Conservation (phyloP, 164 flowering plant genomes). For the Nelumbo lutea region DNA sequence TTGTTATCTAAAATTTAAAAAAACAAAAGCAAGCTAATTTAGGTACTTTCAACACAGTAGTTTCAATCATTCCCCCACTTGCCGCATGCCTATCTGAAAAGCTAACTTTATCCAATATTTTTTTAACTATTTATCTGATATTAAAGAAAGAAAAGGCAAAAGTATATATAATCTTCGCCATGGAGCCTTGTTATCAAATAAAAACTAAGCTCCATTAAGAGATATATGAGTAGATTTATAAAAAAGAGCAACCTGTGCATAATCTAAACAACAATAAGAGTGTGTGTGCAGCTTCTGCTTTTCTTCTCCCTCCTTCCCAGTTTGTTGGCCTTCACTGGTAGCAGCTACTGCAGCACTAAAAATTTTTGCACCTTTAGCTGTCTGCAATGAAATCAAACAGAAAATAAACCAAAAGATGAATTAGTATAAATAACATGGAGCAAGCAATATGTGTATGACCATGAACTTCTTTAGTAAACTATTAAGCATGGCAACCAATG, state of each 20-base stretch:
- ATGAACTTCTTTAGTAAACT: too few species aligned
- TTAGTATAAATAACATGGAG: background rate
- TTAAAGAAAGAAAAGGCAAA: background rate
- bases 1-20: too few species aligned
- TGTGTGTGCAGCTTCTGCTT: constrained; percentile 93
- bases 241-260: constrained; percentile 66
- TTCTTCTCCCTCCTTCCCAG: constrained; percentile 70
- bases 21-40: too few species aligned
- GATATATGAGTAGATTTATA: constrained; percentile 4
- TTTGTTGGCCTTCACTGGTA: constrained; percentile 54
- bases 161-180: background rate
- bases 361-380: constrained; percentile 83
- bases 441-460: background rate
- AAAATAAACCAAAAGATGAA: constrained; percentile 1
- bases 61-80: too few species aligned
- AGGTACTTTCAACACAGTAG: too few species aligned
- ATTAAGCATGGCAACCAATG: too few species aligned
- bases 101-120: too few species aligned
- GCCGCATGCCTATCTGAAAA: too few species aligned
- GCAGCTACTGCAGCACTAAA: constrained; percentile 83
- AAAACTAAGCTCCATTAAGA: background rate
- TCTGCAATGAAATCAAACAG: constrained; percentile 39
- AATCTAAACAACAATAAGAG: constrained; percentile 91
- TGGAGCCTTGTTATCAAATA: background rate
- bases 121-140: background rate